Evolutionary conservation across 1,284 basidiomycete species (phyloP), one percentile per base, ranked within the genome.

Genomic region (Spongiforma sp.): DNA sequence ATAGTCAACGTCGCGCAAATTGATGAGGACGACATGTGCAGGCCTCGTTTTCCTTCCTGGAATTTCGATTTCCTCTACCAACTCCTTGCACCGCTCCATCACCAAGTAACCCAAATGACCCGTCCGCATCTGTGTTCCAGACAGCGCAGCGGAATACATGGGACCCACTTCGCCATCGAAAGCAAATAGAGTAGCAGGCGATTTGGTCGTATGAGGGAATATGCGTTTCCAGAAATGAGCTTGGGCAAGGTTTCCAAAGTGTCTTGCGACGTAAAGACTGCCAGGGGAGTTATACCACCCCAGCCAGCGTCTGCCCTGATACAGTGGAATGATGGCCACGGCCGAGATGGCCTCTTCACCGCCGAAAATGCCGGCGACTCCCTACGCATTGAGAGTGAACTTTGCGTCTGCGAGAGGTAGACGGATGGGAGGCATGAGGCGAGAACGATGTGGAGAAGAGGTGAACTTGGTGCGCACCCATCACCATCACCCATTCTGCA

Each of bases 271-370:
- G 2, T 64, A 55, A 32, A 76, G 65, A 48, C 73, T 74, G 8
- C 77, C 75, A 0, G 77, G 74, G 12, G 77, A 65, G 43, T 78
- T 78, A 54, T 77, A 78, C 75, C 76, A 77, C 14, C 77, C 77
- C 7, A 78, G 59, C 73, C 77, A 77, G n/a, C 67, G 74, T 52
- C 72, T 71, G 9, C 68, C 69, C 39, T 66, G 64, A 59, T 62
- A 73, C 9, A 79, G 62, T 26, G 74, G 75, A 8, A 79, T 66
- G 21, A 72, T 67, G 11, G 65, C 65, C 65, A 77, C 68, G 4
- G 76, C 69, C 1, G 76, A 68, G 32, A 79, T 64, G 4, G 71
- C 70, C 61, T 78, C 77, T 34, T 78, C 76, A 9, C 76, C 76
- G 6, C 76, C 77, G 30, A 78, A 77, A 61, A 69, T 69, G 5